Evolutionary conservation across 108 stramenopile species (phyloP).

Genomic region (Hondaea fermentalgiana): DNA sequence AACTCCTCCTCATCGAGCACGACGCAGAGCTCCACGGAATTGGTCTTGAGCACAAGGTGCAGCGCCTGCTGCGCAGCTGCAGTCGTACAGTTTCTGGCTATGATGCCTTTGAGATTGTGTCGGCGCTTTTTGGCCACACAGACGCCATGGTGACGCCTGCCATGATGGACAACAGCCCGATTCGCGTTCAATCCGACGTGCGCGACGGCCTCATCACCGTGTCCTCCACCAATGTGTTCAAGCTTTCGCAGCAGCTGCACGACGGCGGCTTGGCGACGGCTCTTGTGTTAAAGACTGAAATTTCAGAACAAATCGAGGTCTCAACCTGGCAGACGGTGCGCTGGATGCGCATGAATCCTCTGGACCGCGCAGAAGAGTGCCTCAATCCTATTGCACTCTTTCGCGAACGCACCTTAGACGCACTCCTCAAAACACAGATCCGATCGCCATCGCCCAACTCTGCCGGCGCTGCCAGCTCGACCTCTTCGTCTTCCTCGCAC

Average conservation of each 20-base stretch:
- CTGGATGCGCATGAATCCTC: background rate
- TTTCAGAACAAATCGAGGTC: background rate
- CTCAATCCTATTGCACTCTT: background rate
- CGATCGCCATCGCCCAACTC: background rate
- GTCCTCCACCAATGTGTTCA: background rate
- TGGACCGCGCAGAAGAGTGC: background rate
- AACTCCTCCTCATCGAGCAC: background rate
- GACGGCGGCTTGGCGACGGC: background rate
- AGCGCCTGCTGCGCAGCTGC: background rate
- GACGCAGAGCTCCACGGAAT: background rate
- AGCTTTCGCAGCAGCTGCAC: background rate
- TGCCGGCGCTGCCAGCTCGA: background rate
- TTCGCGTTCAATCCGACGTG: background rate
- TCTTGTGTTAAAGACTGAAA: background rate
- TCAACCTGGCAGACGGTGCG: background rate
- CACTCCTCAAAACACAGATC: background rate
- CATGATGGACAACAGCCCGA: constrained; percentile 17
- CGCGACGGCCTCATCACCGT: background rate
- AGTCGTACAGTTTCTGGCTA: background rate
- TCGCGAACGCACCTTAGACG: background rate
- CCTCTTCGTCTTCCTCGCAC: background rate
- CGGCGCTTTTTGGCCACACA: background rate
- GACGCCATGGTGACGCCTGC: background rate
- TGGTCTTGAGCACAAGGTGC: background rate
- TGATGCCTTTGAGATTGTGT: background rate